Percentiles rank a stretch among this genome's conserved stretches.
Conservation (phyloP, 306 rosid species). For the Castanea sativa region DNA sequence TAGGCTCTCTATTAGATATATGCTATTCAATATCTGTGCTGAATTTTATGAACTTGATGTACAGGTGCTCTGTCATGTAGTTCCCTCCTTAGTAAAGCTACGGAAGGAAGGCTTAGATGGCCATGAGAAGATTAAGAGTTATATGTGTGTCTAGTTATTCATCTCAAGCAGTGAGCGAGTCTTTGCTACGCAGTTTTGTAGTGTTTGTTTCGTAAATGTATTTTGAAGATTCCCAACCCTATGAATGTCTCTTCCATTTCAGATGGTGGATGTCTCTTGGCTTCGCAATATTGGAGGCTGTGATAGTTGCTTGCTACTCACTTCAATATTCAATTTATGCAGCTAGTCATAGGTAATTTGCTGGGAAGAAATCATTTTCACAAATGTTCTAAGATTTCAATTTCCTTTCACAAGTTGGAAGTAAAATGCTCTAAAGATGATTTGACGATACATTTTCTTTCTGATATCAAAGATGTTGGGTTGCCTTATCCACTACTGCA, state of each 20-base stretch:
- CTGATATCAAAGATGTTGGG: constrained; percentile 1
- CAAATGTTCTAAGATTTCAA: constrained; percentile 4
- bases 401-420: constrained; percentile 11
- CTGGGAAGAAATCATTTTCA: neutral
- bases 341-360: constrained; percentile 68
- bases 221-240: constrained; percentile 26
- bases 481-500: constrained; percentile 14
- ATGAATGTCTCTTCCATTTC: constrained; percentile 30
- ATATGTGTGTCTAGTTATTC: constrained; percentile 87
- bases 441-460: constrained; percentile 5
- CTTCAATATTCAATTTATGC: constrained; percentile 90
- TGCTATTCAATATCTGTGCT: neutral
- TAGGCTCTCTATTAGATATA: neutral
- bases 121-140: constrained; percentile 95
- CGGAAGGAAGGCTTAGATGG: constrained; percentile 99
- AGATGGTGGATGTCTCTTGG: constrained; percentile 99
- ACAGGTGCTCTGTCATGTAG: constrained; percentile 82
- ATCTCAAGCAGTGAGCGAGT: constrained; percentile 56
- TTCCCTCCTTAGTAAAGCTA: constrained; percentile 92
- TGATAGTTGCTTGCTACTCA: constrained; percentile 80
- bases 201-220: constrained; percentile 14
- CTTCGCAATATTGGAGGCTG: constrained; percentile 87
- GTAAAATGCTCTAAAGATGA: constrained; percentile 6
- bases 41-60: constrained; percentile 17
- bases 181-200: constrained; percentile 31